phyloP scores from a whole-genome alignment of 1,139 yeast species.

The Geotrichum aggregatum region DNA sequence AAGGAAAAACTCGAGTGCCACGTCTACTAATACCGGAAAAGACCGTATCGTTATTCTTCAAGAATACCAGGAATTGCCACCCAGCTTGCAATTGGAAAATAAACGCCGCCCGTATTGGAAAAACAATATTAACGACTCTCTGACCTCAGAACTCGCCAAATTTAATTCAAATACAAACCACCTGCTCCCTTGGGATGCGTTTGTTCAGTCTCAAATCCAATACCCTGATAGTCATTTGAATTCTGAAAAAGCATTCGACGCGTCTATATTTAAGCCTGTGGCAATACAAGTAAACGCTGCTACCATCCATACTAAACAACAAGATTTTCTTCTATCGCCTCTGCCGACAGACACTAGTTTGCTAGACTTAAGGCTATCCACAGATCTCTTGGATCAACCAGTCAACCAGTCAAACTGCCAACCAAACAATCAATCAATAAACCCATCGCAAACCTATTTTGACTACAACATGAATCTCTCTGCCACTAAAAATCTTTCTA shows the following conservation, averaged over 20 bases:
- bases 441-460: neutral
- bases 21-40: neutral
- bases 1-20: too few relatives aligned
- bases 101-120: neutral
- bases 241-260: neutral
- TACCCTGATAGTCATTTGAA: neutral
- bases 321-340: neutral
- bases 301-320: neutral
- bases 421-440: too few relatives aligned
- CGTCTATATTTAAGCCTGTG: neutral
- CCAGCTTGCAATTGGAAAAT: constrained; percentile 1
- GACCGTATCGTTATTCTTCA: constrained; percentile 11
- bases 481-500: too few relatives aligned
- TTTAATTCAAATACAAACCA: neutral
- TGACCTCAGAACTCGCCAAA: neutral
- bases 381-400: neutral
- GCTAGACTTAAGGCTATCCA: neutral
- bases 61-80: constrained; percentile 1
- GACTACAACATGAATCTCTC: neutral
- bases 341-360: neutral
- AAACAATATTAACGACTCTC: neutral
- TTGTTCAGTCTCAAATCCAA: constrained; percentile 6
- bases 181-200: constrained; percentile 9
- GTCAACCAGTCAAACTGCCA: too few relatives aligned
- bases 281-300: neutral